Base-by-base conservation (phyloP, 2,329 filamentous ascomycete genomes). In the Ophiostoma ips region DNA sequence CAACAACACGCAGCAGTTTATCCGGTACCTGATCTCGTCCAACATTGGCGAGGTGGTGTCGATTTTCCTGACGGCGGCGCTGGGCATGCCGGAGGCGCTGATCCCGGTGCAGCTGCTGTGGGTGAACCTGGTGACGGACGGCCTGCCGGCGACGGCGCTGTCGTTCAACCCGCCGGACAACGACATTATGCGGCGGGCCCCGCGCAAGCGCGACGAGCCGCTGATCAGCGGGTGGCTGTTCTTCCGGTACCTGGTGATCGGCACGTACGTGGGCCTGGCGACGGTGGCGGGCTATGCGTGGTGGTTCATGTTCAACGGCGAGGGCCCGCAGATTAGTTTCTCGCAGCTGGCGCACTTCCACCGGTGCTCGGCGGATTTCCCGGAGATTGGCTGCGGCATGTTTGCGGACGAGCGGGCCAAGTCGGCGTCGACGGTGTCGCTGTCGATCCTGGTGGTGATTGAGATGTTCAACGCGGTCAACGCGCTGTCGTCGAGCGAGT, bases 401-500 rank as follows among this genome's bases (percentile, higher is more conserved):
- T 98, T 98, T 70, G 70, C 75, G 56, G 83, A 95, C 62, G 76
- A 87, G 56, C 83, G 85, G 73, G 81, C 89, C 58, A 89, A 90
- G 68, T 79, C 89, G 5, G 92, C 88, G 2, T 95, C 88, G 18
- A 98, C 92, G 1, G 81, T 98, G 28, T 95, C 88, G 7, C 76
- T 98, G 54, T 94, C 87, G 3, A 84, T 84, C 60, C 76, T 98
- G 16, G 92, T 98, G 43, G 88, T 95, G 53, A 96, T 98, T 62
- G 92, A 98, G 71, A 98, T 98, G 92, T 78, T 98, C 64, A 98
- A 98, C 68, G 92, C 92, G 59, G 90, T 96, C 84, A 98, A 98
- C 63, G 92, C 90, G 0, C 76, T 98, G 31, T 95, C 88, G 2
- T 95, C 88, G 1, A 94, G 87, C 66, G 92, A 98, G 68, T 94